Base-by-base conservation (phyloP, 225 moss, liverwort and hornwort species). In the Takakia lepidozioides region DNA sequence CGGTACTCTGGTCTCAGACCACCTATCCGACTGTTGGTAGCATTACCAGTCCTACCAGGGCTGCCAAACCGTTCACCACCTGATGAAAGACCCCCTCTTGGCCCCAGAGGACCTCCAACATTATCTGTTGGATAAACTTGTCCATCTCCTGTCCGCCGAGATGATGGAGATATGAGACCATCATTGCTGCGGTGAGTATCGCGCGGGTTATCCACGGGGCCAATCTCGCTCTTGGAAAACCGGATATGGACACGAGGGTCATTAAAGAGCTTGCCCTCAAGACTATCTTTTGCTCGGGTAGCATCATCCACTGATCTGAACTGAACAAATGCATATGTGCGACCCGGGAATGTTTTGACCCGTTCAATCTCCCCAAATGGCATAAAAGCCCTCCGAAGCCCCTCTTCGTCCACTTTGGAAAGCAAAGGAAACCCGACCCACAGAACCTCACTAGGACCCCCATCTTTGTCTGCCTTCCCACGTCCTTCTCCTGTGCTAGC, bases 311-410 rank as follows among this genome's bases (percentile, higher is more conserved):
- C 69, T 51, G 76, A 86, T 49, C 77, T 84, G 61, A 95, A 95
- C 67, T 95, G 90, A 39, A 95, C 95, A 70, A 95, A 95, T 17
- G 95, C 95, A 69, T 95, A 95, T 3, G 95, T 95, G 29, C 95
- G 82, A 21, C 95, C 95, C 18, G 95, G 95, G 54, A 95, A 95
- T 38, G 95, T 95, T 59, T 95, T 95, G 25, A 95, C 84, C 28
- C 95, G 74, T 58, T 95, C 95, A 45, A 95, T 84, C 35, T 84
- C 87, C 42, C 95, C 95, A 38, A 74, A 87, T 5, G 86, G 86
- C 72, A 90, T 70, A 52, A 95, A 95, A 4, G 95, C 95, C 62
- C 87, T 82, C 49, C 87, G 84, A 41, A 95, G 60, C 25, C 87
- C 90, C 29, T 90, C 95, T 66, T 95, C 95, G 14, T 95, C 95